Conservation (phyloP, 2,329 filamentous ascomycete species). For the Myriosclerotinia scirpicola region DNA sequence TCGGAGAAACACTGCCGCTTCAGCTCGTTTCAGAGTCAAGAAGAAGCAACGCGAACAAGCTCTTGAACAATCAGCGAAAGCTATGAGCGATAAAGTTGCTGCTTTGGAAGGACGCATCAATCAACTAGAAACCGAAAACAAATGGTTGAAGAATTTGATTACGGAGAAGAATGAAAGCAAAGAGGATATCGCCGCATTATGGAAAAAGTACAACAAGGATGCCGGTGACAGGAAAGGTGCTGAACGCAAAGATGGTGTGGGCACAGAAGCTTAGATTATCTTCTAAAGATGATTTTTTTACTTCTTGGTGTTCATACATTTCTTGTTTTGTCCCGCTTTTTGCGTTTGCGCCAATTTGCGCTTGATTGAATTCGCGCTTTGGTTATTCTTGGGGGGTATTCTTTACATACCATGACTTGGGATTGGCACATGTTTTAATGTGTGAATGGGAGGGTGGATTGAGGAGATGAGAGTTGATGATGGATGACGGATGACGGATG, state of each 20-base stretch:
- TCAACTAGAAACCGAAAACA: slow-evolving; percentile 80
- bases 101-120: slow-evolving; percentile 70
- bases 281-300: slow-evolving; percentile 6
- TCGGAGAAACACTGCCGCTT: slow-evolving; percentile 83
- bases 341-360: slow-evolving; percentile 28
- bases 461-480: background rate
- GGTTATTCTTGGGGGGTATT: slow-evolving; percentile 1
- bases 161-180: slow-evolving; percentile 71
- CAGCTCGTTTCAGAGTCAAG: slow-evolving; percentile 87
- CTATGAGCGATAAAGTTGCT: slow-evolving; percentile 77
- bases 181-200: slow-evolving; percentile 44
- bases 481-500: background rate
- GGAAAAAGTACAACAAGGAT: slow-evolving; percentile 44
- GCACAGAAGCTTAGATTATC: slow-evolving; percentile 34
- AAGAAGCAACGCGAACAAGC: slow-evolving; percentile 94
- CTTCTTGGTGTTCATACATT: background rate
- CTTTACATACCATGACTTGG: background rate
- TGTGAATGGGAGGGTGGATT: background rate
- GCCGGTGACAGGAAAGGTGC: slow-evolving; percentile 36
- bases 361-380: slow-evolving; percentile 21
- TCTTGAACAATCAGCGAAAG: slow-evolving; percentile 77
- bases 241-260: slow-evolving; percentile 40
- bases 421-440: slow-evolving; percentile 1
- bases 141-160: slow-evolving; percentile 77
- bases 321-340: background rate